Evolutionary conservation across 495 filamentous ascomycete species (phyloP).

Genomic region (Aspergillus panamensis): DNA sequence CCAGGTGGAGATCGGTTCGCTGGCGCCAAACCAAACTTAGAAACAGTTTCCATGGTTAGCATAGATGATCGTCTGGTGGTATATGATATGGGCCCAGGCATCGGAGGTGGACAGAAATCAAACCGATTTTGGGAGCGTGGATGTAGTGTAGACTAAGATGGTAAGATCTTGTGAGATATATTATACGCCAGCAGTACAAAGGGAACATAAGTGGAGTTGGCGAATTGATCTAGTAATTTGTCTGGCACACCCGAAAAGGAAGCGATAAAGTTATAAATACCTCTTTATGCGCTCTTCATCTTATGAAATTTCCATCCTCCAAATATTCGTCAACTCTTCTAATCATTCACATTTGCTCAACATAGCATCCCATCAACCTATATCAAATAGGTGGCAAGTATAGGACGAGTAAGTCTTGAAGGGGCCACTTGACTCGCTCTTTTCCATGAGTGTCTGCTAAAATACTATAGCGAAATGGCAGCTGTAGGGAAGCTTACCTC

Average conservation of each 20-base stretch:
- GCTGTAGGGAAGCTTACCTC: conserved; percentile 17
- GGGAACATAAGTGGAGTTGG: too few relatives aligned
- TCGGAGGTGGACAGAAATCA: background rate
- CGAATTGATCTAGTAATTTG: too few relatives aligned
- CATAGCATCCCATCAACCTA: background rate
- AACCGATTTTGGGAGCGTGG: background rate
- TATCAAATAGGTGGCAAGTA: background rate
- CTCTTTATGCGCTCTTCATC: background rate
- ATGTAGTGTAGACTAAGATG: background rate
- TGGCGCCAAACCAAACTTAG: conserved; percentile 34
- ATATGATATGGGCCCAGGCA: background rate
- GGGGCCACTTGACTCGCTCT: too few relatives aligned
- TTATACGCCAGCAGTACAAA: background rate
- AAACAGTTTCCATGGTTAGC: conserved; percentile 19
- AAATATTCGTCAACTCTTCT: background rate
- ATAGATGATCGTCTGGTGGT: background rate
- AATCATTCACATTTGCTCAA: background rate
- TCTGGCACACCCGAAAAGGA: background rate
- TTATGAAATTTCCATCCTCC: background rate
- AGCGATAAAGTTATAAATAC: background rate
- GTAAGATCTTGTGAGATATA: background rate
- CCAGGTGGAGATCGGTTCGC: conserved; percentile 9
- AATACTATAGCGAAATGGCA: conserved; percentile 16
- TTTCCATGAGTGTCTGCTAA: background rate
- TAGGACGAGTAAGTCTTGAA: background rate